A percentile compares a stretch with the other conserved stretches of the same genome.
These are phyloP conservation scores for Decorospora gaudefroyi DNA, from an alignment of 2,329 filamentous ascomycete genomes.

Conservation along the genomic window DNA sequence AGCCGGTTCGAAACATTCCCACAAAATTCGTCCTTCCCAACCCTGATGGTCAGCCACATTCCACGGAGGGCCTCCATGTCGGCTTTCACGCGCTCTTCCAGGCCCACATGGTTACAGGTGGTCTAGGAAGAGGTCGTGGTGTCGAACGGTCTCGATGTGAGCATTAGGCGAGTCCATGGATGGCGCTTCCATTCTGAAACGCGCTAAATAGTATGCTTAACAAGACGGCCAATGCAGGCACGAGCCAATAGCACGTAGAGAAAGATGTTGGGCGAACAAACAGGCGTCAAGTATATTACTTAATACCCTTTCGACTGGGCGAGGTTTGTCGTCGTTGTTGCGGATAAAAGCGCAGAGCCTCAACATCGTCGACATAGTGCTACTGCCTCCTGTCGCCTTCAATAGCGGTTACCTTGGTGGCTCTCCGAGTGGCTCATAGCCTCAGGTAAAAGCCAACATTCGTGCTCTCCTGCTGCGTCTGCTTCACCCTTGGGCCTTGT, in stretches of 20 bases:
- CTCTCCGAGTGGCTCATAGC: too few species aligned
- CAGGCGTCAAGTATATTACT: slow-evolving; percentile 24
- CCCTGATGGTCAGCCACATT: slow-evolving; percentile 36
- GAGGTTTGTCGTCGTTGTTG: slow-evolving; percentile 4
- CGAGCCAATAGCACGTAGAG: slow-evolving; percentile 20
- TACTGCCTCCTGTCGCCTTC: background rate
- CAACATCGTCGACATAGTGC: background rate
- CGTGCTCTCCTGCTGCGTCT: slow-evolving; percentile 8
- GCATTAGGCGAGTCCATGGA: slow-evolving; percentile 23
- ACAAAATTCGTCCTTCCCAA: slow-evolving; percentile 22
- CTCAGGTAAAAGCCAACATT: too few species aligned
- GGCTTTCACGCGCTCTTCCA: slow-evolving; percentile 36
- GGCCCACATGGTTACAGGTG: slow-evolving; percentile 23
- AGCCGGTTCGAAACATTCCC: slow-evolving; percentile 26
- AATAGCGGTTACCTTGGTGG: background rate
- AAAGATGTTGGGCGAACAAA: slow-evolving; percentile 9
- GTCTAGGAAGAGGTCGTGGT: slow-evolving; percentile 19
- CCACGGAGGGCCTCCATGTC: slow-evolving; percentile 24
- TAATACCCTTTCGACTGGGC: slow-evolving; percentile 14
- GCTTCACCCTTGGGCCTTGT: slow-evolving; percentile 5
- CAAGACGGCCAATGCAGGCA: slow-evolving; percentile 32
- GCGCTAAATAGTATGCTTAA: slow-evolving; percentile 27
- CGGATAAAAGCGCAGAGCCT: slow-evolving; percentile 5
- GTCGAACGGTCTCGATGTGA: slow-evolving; percentile 21
- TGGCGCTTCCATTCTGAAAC: slow-evolving; percentile 44